Evolutionary conservation across 192 early-diverging fungal genomes (phyloP), one percentile per base, ranked within the genome.

Genomic region (Lobulomyces angularis): DNA sequence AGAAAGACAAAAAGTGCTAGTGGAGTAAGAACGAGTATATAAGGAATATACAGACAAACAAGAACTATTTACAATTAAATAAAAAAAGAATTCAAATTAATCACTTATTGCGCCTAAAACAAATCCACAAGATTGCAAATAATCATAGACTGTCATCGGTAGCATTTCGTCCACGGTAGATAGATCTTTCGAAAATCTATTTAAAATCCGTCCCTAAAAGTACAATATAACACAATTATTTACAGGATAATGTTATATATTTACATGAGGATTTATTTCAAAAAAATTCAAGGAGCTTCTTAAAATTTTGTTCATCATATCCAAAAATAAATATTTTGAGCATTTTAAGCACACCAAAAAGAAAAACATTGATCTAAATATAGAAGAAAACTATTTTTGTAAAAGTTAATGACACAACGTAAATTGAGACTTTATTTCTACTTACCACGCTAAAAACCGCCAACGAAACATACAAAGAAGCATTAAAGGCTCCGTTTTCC

Each of bases 161-260:
- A 82, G 28, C 43, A 65, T 50, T 30, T 80, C 72, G 42, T 86
- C 86, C 1, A 77, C 49, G 30, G 70, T 58, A 32, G 62, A 60
- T 44, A 81, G 69, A 41, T 81, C 74, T 22, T 74, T 61, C 0
- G 62, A 60, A 8, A 62, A 56, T 12, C 65, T 53, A 48, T 39
- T 54, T 24, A 28, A 53, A 14, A 27, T 3, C 26, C 53, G 37
- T 19, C 37, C 12, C 11, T 11, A 7, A 45, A 35, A 23, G 12
- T 5, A 26, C 5, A n/a, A n/a, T n/a, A n/a, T n/a, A n/a, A n/a
- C n/a, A n/a, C n/a, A n/a, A n/a, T n/a, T n/a, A n/a, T n/a, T n/a
- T n/a, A n/a, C n/a, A n/a, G n/a, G n/a, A n/a, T n/a, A n/a, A n/a
- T n/a, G n/a, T 11, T 59, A 67, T 61, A 61, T 35, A 88, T 76